Conservation (phyloP, 1,139 yeast species). For the Debaryomyces subglobosus region DNA sequence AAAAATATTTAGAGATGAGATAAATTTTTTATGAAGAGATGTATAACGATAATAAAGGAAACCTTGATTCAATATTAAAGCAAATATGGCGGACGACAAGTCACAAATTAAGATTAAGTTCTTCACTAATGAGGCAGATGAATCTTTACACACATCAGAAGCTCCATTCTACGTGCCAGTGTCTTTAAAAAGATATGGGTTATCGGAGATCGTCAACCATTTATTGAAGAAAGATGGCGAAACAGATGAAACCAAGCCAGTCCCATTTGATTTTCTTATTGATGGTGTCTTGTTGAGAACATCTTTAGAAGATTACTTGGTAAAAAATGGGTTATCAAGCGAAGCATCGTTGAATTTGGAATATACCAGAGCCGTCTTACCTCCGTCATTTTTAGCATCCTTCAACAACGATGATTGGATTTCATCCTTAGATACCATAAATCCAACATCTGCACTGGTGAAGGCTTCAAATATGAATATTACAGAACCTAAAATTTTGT, state of each 20-base stretch:
- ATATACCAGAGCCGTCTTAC: constrained; percentile 89
- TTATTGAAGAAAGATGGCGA: constrained; percentile 50
- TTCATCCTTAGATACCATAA: constrained; percentile 66
- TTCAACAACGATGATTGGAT: constrained; percentile 97
- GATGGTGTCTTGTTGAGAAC: constrained; percentile 81
- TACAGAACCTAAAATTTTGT: constrained; percentile 58
- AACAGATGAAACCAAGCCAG: constrained; percentile 52
- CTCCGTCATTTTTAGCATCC: constrained; percentile 88
- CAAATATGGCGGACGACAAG: constrained; percentile 32
- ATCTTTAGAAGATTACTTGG: constrained; percentile 78
- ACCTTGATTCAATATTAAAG: constrained; percentile 4
- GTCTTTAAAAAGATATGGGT: constrained; percentile 82
- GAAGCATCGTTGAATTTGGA: constrained; percentile 83
- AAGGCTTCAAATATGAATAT: constrained; percentile 32
- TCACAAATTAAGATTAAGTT: constrained; percentile 72
- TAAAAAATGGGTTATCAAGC: constrained; percentile 74
- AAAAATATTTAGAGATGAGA: constrained; percentile 16
- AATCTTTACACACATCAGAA: constrained; percentile 71
- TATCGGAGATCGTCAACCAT: constrained; percentile 94
- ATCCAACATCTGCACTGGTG: constrained; percentile 31
- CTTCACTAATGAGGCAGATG: constrained; percentile 85
- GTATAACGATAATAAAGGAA: constrained; percentile 7
- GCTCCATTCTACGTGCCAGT: constrained; percentile 88
- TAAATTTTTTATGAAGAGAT: constrained; percentile 13
- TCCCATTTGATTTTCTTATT: constrained; percentile 91